Percentiles rank a stretch among this genome's conserved stretches.
phyloP scores from a whole-genome alignment of 140 eudicot genomes.

The Stevia rebaudiana region DNA sequence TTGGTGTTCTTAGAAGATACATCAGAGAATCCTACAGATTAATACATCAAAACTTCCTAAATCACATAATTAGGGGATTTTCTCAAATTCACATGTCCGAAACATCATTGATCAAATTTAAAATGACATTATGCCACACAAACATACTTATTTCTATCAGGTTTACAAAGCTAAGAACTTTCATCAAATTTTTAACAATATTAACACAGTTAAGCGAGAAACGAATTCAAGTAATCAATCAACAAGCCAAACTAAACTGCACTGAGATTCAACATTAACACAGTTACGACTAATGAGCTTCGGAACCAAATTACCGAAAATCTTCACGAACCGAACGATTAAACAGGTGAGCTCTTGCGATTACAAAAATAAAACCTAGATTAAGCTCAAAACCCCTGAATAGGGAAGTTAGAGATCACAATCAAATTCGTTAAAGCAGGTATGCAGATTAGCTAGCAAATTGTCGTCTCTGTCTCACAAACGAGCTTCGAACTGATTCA shows the following conservation, averaged over 20 bases:
- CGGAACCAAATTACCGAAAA: constrained; percentile 18
- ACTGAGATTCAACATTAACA: not conserved
- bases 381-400: constrained; percentile 16
- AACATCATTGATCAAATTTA: not conserved
- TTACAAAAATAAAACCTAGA: constrained; percentile 14
- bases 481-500: constrained; percentile 23
- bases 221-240: not conserved
- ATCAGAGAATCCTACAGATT: not conserved
- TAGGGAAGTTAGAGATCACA: constrained; percentile 14
- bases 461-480: constrained; percentile 27
- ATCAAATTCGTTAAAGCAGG: constrained; percentile 19
- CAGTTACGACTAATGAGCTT: not conserved
- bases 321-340: constrained; percentile 4
- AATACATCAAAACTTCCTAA: constrained; percentile 1
- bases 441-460: constrained; percentile 16
- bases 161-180: not conserved
- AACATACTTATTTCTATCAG: not conserved
- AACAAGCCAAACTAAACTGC: constrained; percentile 5
- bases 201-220: not conserved
- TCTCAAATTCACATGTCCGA: not conserved
- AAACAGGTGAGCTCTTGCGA: constrained; percentile 14
- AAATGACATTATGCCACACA: constrained; percentile 2
- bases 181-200: not conserved
- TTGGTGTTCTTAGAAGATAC: constrained; percentile 2
- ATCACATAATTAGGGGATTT: not conserved